These are phyloP conservation scores for Diaporthe longicolla DNA, from an alignment of 2,329 filamentous ascomycete genomes.

Conservation along the genomic window DNA sequence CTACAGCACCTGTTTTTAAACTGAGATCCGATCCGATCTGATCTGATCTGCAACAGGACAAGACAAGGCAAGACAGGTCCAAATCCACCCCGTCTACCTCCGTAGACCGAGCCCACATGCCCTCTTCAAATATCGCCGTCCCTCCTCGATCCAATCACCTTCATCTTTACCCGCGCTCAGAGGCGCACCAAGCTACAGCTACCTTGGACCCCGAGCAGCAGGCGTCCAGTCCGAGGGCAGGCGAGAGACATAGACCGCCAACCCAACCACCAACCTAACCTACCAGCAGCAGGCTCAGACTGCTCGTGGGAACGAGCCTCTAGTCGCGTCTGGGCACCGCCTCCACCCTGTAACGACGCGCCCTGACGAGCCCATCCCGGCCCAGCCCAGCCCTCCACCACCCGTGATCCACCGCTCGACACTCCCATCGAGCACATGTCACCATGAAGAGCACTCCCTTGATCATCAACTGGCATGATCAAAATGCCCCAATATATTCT, in stretches of 20 bases:
- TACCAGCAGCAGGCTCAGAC: slow-evolving; percentile 8
- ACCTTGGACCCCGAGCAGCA: slow-evolving; percentile 4
- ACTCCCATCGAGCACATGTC: slow-evolving; percentile 47
- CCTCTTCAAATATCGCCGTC: slow-evolving; percentile 13
- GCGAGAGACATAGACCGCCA: not conserved
- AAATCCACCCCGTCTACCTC: slow-evolving; percentile 1
- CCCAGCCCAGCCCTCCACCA: slow-evolving; percentile 2
- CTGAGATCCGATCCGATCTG: slow-evolving; percentile 28
- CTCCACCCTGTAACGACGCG: slow-evolving; percentile 35
- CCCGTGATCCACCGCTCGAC: slow-evolving; percentile 32
- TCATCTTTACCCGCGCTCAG: not conserved
- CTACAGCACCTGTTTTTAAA: slow-evolving; percentile 12
- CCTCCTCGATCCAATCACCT: slow-evolving; percentile 5
- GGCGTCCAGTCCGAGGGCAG: not conserved
- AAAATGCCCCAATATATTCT: slow-evolving; percentile 96
- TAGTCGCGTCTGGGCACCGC: slow-evolving; percentile 36
- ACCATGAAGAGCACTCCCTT: slow-evolving; percentile 96
- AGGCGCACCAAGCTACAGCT: not conserved
- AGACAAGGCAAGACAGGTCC: slow-evolving; percentile 9
- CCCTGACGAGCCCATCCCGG: slow-evolving; percentile 22
- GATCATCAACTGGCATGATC: slow-evolving; percentile 98
- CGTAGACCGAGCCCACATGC: slow-evolving; percentile 16
- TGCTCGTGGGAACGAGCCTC: slow-evolving; percentile 17
- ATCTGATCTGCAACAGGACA: slow-evolving; percentile 34
- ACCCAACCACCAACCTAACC: slow-evolving; percentile 8